Evolutionary conservation across 2,329 filamentous ascomycete genomes (phyloP).

Genomic region (Nannizziopsis barbatae): DNA sequence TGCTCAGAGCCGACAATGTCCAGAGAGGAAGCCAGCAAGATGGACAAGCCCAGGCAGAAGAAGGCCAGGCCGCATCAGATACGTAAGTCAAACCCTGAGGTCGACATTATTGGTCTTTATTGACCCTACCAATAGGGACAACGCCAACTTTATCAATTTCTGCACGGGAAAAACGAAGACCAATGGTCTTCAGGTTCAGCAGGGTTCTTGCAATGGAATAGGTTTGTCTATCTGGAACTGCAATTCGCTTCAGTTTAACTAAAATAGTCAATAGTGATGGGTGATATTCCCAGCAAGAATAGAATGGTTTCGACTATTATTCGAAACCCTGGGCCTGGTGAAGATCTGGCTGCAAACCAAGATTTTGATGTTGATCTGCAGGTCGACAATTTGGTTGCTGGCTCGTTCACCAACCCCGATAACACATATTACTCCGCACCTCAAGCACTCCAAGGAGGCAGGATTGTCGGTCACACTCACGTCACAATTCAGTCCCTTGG

Average conservation of each 20-base stretch:
- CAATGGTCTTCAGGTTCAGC: slow-evolving; percentile 42
- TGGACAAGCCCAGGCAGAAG: slow-evolving; percentile 22
- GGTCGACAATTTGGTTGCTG: slow-evolving; percentile 41
- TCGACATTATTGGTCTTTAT: not conserved
- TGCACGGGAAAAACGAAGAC: slow-evolving; percentile 45
- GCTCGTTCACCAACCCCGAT: slow-evolving; percentile 45
- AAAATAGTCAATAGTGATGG: slow-evolving; percentile 37
- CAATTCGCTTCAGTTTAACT: not conserved
- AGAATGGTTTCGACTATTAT: slow-evolving; percentile 49
- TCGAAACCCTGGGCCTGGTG: slow-evolving; percentile 35
- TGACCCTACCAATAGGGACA: slow-evolving; percentile 29
- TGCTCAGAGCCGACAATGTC: slow-evolving; percentile 32
- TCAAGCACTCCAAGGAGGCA: slow-evolving; percentile 37
- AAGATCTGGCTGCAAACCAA: slow-evolving; percentile 31
- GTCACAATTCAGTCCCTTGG: slow-evolving; percentile 43
- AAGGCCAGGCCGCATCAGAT: slow-evolving; percentile 35
- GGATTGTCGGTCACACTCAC: slow-evolving; percentile 30
- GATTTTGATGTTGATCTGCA: slow-evolving; percentile 41
- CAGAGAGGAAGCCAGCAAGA: slow-evolving; percentile 27
- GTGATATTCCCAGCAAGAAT: slow-evolving; percentile 40
- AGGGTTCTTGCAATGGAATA: slow-evolving; percentile 48
- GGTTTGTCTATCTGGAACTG: slow-evolving; percentile 24
- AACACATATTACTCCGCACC: slow-evolving; percentile 47
- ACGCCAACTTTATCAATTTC: slow-evolving; percentile 51
- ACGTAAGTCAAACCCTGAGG: slow-evolving; percentile 28